Percentiles rank a stretch among this genome's conserved stretches.
Conservation (phyloP, 148 eudicot genomes). For the Rhododendron vialii region DNA sequence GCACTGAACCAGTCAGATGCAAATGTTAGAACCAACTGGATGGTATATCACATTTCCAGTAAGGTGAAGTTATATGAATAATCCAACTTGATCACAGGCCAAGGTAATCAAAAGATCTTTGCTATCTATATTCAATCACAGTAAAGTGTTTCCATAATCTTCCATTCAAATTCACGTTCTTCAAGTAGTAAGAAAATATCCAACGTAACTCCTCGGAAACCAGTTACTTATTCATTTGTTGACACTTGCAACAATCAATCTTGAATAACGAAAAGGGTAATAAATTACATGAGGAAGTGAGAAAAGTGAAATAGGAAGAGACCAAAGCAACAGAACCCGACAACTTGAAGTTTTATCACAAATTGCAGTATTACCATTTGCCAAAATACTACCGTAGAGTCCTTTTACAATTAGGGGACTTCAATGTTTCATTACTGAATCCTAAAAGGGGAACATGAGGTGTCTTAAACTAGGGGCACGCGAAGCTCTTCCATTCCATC, state of each 20-base stretch:
- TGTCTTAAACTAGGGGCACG: neutral
- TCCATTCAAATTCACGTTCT: neutral
- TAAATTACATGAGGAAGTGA: neutral
- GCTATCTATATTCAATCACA: neutral
- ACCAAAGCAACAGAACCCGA: neutral
- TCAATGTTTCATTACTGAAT: neutral
- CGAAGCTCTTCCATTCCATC: neutral
- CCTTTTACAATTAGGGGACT: neutral
- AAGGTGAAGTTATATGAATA: neutral
- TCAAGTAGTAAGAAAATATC: neutral
- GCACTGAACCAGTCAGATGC: conserved; percentile 29
- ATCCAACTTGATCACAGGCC: neutral
- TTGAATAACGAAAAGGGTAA: neutral
- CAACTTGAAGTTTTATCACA: neutral
- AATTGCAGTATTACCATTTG: neutral
- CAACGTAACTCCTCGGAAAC: neutral
- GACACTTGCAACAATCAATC: neutral
- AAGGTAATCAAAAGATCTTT: neutral
- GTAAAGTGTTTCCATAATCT: neutral
- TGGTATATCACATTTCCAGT: neutral
- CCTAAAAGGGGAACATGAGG: neutral
- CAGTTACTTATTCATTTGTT: neutral
- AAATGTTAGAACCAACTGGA: neutral
- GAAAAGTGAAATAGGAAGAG: neutral
- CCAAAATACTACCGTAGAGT: neutral